Evolutionary conservation across 306 rosid species (phyloP).

Genomic region (Amphicarpaea edgeworthii): DNA sequence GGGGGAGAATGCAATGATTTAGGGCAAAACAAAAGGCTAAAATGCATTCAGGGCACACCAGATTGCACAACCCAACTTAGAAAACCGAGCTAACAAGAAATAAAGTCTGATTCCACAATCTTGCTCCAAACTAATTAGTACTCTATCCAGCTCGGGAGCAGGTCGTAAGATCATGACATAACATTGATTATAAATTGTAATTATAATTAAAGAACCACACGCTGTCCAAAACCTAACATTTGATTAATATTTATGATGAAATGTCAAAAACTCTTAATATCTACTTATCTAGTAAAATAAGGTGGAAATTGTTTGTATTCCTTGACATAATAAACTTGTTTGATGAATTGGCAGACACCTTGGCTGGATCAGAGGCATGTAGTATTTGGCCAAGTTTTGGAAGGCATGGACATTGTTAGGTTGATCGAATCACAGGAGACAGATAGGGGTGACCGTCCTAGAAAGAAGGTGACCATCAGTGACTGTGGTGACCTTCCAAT

Average conservation of each 20-base stretch:
- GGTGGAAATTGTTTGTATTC: conserved; percentile 19
- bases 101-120: not conserved
- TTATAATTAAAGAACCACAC: not conserved
- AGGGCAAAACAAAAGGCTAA: not conserved
- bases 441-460: conserved; percentile 93
- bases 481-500: conserved; percentile 91
- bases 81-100: not conserved
- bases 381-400: conserved; percentile 98
- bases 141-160: not conserved
- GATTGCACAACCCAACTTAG: not conserved
- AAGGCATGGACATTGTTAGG: conserved; percentile 84
- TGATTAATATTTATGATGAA: conserved; percentile 20
- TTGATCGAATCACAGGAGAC: conserved; percentile 87
- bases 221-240: not conserved
- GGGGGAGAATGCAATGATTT: not conserved
- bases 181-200: not conserved
- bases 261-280: not conserved
- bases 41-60: not conserved
- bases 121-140: not conserved
- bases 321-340: conserved; percentile 23
- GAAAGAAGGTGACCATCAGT: conserved; percentile 82
- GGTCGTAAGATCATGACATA: not conserved
- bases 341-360: conserved; percentile 73
- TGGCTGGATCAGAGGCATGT: conserved; percentile 98
- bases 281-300: conserved; percentile 27